These are phyloP conservation scores for Saxispiralis lemnorum DNA, from an alignment of 495 filamentous ascomycete genomes.

Conservation along the genomic window DNA sequence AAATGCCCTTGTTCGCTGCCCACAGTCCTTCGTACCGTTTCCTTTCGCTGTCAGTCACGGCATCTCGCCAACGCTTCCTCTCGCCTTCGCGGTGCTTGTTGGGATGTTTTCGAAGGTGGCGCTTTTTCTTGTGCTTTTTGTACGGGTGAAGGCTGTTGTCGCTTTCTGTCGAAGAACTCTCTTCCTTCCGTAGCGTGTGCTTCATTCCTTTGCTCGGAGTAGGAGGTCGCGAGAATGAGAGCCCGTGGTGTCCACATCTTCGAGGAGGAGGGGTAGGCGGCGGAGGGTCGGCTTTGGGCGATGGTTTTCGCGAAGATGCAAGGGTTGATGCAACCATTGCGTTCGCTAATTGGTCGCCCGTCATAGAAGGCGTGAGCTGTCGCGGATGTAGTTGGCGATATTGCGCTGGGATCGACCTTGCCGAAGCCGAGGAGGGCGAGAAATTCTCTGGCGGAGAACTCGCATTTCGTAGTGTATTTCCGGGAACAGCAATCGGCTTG, in stretches of 20 bases:
- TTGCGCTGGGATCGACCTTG: constrained; percentile 10
- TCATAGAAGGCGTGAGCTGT: constrained; percentile 23
- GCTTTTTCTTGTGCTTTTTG: constrained; percentile 28
- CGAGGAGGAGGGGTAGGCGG: constrained; percentile 19
- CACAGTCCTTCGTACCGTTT: constrained; percentile 93
- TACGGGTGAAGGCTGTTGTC: constrained; percentile 36
- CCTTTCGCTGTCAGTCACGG: constrained; percentile 58
- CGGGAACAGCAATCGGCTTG: background rate
- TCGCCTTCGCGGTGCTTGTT: constrained; percentile 82
- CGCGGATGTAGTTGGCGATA: constrained; percentile 16
- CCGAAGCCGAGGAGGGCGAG: constrained; percentile 7
- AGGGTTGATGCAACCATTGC: constrained; percentile 77
- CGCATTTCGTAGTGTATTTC: background rate
- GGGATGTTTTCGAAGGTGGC: constrained; percentile 44
- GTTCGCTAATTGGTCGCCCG: constrained; percentile 41
- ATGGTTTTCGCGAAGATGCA: constrained; percentile 49
- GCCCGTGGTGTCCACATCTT: constrained; percentile 32
- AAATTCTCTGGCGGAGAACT: background rate
- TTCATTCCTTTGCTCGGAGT: constrained; percentile 43
- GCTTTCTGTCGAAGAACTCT: constrained; percentile 29
- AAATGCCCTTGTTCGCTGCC: constrained; percentile 77
- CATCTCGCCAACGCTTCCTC: constrained; percentile 65
- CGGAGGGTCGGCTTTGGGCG: constrained; percentile 30
- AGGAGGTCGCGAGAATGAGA: constrained; percentile 30
- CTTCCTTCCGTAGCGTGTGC: constrained; percentile 47